Conservation (phyloP, 306 rosid genomes). For the Lupinus albus region DNA sequence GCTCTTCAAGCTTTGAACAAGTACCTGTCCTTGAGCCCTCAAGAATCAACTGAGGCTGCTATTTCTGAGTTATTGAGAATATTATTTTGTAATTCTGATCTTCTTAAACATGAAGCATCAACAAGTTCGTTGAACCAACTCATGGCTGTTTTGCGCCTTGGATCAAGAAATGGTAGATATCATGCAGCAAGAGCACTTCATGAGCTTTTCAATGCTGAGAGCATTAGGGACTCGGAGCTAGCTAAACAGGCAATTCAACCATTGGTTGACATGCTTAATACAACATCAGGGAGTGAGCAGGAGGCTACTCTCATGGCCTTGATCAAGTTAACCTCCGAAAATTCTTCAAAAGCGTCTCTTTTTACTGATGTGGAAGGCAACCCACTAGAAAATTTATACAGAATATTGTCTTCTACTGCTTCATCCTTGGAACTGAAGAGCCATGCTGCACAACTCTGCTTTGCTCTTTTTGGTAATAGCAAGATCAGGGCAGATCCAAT, state of each 20-base stretch:
- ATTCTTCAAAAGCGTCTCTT: conserved; percentile 61
- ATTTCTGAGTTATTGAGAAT: conserved; percentile 84
- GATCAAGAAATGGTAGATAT: conserved; percentile 93
- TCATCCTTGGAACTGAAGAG: conserved; percentile 76
- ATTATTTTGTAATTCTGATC: conserved; percentile 80
- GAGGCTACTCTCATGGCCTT: conserved; percentile 85
- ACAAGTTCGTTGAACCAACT: conserved; percentile 85
- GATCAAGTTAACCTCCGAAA: conserved; percentile 75
- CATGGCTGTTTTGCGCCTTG: conserved; percentile 91
- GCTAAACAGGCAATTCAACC: conserved; percentile 88
- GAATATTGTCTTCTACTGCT: conserved; percentile 68
- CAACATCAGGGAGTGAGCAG: conserved; percentile 82
- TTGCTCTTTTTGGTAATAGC: conserved; percentile 62
- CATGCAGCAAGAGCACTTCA: conserved; percentile 87
- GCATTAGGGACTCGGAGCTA: conserved; percentile 74
- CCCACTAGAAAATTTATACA: conserved; percentile 75
- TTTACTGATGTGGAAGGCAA: conserved; percentile 81
- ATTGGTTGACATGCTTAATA: conserved; percentile 85
- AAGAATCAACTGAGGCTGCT: conserved; percentile 83
- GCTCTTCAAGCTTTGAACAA: conserved; percentile 91
- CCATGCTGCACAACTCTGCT: conserved; percentile 83
- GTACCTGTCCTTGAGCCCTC: conserved; percentile 97
- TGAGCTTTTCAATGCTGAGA: conserved; percentile 74
- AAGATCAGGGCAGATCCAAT: conserved; percentile 75
- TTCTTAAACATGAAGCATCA: conserved; percentile 80